Evolutionary conservation across 2,329 filamentous ascomycete species (phyloP).

Genomic region (Fusarium euwallaceae): DNA sequence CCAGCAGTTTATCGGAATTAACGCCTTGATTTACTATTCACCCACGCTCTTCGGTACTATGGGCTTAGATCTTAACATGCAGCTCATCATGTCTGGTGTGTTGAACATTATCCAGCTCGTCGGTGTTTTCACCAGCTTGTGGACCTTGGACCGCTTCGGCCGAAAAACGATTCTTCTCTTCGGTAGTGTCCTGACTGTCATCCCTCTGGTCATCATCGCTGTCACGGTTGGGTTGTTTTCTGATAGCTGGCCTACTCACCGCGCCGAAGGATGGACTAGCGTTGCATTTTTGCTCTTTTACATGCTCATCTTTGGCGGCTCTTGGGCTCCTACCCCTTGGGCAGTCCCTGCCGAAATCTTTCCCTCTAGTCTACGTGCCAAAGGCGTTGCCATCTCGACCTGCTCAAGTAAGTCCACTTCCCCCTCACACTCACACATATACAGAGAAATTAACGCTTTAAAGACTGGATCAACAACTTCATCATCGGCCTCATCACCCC

Average conservation of each 20-base stretch:
- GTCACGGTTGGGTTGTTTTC: background rate
- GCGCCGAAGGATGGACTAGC: conserved; percentile 44
- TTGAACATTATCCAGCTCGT: conserved; percentile 47
- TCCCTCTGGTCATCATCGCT: background rate
- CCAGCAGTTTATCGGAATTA: conserved; percentile 23
- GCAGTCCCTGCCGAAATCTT: background rate
- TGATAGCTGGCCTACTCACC: conserved; percentile 42
- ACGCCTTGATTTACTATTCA: conserved; percentile 60
- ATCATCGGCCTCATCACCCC: conserved; percentile 1
- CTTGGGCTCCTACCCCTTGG: conserved; percentile 64
- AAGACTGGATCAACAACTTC: conserved; percentile 7
- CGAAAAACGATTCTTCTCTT: conserved; percentile 42
- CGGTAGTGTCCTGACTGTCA: background rate
- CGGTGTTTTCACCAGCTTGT: conserved; percentile 59
- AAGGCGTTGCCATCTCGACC: conserved; percentile 1
- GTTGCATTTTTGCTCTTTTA: conserved; percentile 60
- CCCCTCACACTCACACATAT: no score
- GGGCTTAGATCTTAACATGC: conserved; percentile 57
- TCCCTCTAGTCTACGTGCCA: background rate
- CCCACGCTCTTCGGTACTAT: conserved; percentile 69
- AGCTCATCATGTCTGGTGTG: conserved; percentile 49
- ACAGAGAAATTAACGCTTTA: background rate
- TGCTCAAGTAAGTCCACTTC: background rate
- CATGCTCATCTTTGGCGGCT: conserved; percentile 70
- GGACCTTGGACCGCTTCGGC: conserved; percentile 52